phyloP scores from a whole-genome alignment of 2,329 filamentous ascomycete genomes.

The Beauveria bassiana region DNA sequence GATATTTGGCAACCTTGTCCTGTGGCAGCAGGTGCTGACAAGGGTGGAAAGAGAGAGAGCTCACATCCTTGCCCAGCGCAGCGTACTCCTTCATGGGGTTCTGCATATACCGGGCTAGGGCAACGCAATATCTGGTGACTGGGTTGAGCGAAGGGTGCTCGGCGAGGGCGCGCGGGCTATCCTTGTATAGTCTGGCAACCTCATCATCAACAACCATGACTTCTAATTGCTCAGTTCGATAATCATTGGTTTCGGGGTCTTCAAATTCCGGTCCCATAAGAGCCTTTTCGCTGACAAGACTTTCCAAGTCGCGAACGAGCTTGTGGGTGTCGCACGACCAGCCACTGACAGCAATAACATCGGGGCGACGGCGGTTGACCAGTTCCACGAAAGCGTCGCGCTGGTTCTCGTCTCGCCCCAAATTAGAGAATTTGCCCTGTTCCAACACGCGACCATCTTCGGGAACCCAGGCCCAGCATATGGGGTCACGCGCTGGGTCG shows the following conservation, averaged over 20 bases:
- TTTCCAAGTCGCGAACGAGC: constrained; percentile 72
- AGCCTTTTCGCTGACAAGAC: constrained; percentile 68
- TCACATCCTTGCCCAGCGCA: constrained; percentile 78
- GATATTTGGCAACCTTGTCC: constrained; percentile 75
- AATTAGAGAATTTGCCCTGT: constrained; percentile 77
- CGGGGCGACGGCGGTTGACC: constrained; percentile 71
- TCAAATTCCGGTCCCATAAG: constrained; percentile 76
- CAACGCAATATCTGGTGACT: constrained; percentile 82
- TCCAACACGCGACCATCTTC: constrained; percentile 86
- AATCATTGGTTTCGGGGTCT: constrained; percentile 67
- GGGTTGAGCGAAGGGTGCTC: constrained; percentile 78
- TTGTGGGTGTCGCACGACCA: constrained; percentile 81
- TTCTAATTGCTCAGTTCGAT: constrained; percentile 71
- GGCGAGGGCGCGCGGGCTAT: constrained; percentile 67
- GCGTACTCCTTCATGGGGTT: constrained; percentile 96
- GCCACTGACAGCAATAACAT: constrained; percentile 84
- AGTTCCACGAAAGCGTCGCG: constrained; percentile 68
- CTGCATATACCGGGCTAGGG: constrained; percentile 83
- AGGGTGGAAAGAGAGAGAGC: constrained; percentile 79
- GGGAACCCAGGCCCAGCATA: constrained; percentile 88
- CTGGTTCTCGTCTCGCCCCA: constrained; percentile 61
- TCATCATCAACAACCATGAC: constrained; percentile 93
- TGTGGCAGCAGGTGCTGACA: constrained; percentile 83
- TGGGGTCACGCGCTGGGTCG: constrained; percentile 63
- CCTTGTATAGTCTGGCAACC: constrained; percentile 92